phyloP scores from a whole-genome alignment of 2,329 filamentous ascomycete species.

The Fusarium sp. region DNA sequence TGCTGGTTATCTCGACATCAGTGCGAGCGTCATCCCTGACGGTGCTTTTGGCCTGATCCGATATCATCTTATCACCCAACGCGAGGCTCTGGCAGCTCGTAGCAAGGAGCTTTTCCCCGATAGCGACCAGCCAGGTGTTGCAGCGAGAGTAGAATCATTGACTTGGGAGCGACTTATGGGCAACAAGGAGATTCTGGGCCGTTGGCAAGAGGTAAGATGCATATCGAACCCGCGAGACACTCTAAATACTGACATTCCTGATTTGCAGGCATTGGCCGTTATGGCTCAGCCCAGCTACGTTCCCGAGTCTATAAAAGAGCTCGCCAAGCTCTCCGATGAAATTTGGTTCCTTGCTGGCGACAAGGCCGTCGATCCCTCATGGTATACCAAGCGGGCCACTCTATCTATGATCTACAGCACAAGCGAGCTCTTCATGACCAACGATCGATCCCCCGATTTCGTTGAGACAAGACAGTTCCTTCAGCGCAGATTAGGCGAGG shows the following conservation, averaged over 20 bases:
- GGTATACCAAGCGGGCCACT: conserved; percentile 78
- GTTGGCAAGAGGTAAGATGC: conserved; percentile 84
- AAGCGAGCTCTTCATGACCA: conserved; percentile 93
- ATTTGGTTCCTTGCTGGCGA: conserved; percentile 91
- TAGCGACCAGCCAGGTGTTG: conserved; percentile 57
- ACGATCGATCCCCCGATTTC: conserved; percentile 79
- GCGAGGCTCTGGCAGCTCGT: conserved; percentile 65
- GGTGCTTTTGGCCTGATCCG: conserved; percentile 85
- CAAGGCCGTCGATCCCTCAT: conserved; percentile 80
- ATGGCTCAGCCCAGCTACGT: conserved; percentile 89
- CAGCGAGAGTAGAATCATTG: conserved; percentile 74
- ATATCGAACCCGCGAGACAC: background rate
- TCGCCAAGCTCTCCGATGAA: conserved; percentile 87
- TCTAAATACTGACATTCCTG: conserved; percentile 18
- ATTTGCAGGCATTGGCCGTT: conserved; percentile 79
- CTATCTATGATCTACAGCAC: conserved; percentile 72
- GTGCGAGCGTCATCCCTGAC: conserved; percentile 81
- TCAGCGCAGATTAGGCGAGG: conserved; percentile 77
- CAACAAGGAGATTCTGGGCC: conserved; percentile 77
- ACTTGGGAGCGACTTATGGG: conserved; percentile 81
- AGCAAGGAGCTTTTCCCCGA: conserved; percentile 55
- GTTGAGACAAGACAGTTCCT: conserved; percentile 83
- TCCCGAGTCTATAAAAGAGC: conserved; percentile 79
- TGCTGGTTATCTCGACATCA: conserved; percentile 87
- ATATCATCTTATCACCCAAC: conserved; percentile 77